These are phyloP conservation scores for Ploettnerulaceae sp. DNA, from an alignment of 2,329 filamentous ascomycete genomes.

Conservation along the genomic window DNA sequence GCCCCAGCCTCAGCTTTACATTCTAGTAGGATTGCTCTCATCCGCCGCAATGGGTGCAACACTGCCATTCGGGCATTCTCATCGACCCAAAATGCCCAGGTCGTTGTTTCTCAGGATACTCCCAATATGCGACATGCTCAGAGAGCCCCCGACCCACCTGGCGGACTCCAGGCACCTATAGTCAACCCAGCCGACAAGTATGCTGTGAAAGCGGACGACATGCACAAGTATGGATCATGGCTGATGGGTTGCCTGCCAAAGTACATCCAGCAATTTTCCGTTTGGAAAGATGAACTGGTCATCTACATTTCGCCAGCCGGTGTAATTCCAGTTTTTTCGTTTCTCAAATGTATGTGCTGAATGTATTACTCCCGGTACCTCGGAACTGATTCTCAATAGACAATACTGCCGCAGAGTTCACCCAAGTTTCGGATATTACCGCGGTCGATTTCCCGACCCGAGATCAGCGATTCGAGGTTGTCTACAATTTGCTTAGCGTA, in stretches of 20 bases:
- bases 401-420: constrained; percentile 96
- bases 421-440: constrained; percentile 86
- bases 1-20: constrained; percentile 52
- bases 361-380: neutral
- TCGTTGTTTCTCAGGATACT: constrained; percentile 48
- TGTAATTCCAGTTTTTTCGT: constrained; percentile 85
- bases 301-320: constrained; percentile 87
- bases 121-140: constrained; percentile 64
- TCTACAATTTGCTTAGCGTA: constrained; percentile 95
- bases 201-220: constrained; percentile 74
- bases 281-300: constrained; percentile 98
- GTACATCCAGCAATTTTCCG: constrained; percentile 98
- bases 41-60: constrained; percentile 22
- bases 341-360: constrained; percentile 64
- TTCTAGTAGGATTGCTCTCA: constrained; percentile 40
- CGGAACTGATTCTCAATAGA: constrained; percentile 44
- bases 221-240: constrained; percentile 95
- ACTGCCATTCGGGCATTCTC: constrained; percentile 34
- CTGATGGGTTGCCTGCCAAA: constrained; percentile 95
- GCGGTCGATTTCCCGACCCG: constrained; percentile 94
- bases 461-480: constrained; percentile 93
- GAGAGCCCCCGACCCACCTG: constrained; percentile 40
- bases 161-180: constrained; percentile 69
- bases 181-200: constrained; percentile 94
- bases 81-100: constrained; percentile 34